Evolutionary conservation across 2,329 filamentous ascomycete genomes (phyloP), one percentile per base, ranked within the genome.

Genomic region (Huntiella decipiens): DNA sequence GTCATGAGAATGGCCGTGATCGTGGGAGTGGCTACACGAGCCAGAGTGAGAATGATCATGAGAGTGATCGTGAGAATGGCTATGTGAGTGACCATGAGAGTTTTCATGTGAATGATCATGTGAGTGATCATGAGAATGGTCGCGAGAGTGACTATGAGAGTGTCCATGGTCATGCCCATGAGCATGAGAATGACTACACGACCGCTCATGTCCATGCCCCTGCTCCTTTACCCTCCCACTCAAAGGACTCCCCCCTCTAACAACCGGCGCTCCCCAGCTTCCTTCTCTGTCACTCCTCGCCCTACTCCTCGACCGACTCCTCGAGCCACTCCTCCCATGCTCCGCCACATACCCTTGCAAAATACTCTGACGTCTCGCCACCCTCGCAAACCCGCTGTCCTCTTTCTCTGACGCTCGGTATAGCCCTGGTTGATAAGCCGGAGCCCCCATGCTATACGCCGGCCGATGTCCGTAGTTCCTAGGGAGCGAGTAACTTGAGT

Each of bases 21-120:
- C 33, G 4, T 56, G 53, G 15, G 15, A 15, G 15, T 15, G 15
- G 15, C 15, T 15, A 15, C 15, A 15, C 15, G 15, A 15, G 15
- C 15, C 15, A 2, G 15, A 15, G 15, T 28, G 22, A 43, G 12
- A 15, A 15, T n/a, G 34, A 57, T 39, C 31, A 48, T 61, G 56
- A 5, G 42, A 36, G 28, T 61, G 56, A 12, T 43, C 44, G 42
- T 61, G 56, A 5, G 42, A 36, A 22, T 61, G 52, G 38, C 41
- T 44, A 35, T 57, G 55, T 19, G 51, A 51, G 46, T 58, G 52
- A 38, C 41, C 45, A 35, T 57, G 55, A 22, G 51, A 51, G 46
- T 58, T 50, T 50, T 56, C 49, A 52, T 57, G 53, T 52, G 54
- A 28, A 47, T 61, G 60, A 41, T 59, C 54, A 15, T 28, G 22